A percentile compares a stretch with the other conserved stretches of the same genome.
These are phyloP conservation scores for Malassezia sp. DNA, from an alignment of 1,284 basidiomycete genomes.

Conservation along the genomic window DNA sequence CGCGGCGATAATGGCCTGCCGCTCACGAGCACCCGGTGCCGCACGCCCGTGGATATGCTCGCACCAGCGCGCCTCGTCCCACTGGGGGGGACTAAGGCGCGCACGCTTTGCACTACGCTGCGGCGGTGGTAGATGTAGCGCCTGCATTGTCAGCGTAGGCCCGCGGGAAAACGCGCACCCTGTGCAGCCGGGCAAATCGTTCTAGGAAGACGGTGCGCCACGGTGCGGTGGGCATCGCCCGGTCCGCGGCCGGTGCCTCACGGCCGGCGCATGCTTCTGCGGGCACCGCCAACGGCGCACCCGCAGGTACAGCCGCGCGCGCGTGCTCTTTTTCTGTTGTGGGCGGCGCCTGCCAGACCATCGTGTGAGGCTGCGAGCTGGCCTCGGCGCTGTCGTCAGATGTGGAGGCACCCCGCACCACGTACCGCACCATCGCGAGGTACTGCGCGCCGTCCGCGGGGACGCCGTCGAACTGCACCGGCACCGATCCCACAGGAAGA, in stretches of 20 bases:
- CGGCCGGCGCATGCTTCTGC: too few species aligned
- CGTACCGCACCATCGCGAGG: constrained; percentile 33
- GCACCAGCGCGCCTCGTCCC: constrained; percentile 11
- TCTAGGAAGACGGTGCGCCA: constrained; percentile 14
- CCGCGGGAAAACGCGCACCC: neutral
- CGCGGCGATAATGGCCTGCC: constrained; percentile 7
- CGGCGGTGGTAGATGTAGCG: constrained; percentile 3
- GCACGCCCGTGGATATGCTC: constrained; percentile 6
- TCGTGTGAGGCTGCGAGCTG: constrained; percentile 4
- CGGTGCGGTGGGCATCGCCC: neutral
- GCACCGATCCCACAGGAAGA: constrained; percentile 30
- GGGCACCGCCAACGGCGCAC: too few species aligned
- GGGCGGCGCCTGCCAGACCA: too few species aligned
- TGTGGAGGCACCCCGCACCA: too few species aligned
- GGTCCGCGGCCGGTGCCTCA: too few species aligned
- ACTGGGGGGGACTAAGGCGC: neutral
- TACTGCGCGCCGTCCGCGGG: constrained; percentile 36
- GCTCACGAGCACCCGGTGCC: constrained; percentile 1
- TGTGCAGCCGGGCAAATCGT: constrained; percentile 8
- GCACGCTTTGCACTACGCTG: neutral
- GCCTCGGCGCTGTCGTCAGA: constrained; percentile 2
- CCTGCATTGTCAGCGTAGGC: neutral
- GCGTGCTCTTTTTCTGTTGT: too few species aligned
- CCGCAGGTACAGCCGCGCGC: too few species aligned
- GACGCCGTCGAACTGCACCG: constrained; percentile 28